Evolutionary conservation across 768 basidiomycete species (phyloP).

Genomic region (Gyrodon lividus): DNA sequence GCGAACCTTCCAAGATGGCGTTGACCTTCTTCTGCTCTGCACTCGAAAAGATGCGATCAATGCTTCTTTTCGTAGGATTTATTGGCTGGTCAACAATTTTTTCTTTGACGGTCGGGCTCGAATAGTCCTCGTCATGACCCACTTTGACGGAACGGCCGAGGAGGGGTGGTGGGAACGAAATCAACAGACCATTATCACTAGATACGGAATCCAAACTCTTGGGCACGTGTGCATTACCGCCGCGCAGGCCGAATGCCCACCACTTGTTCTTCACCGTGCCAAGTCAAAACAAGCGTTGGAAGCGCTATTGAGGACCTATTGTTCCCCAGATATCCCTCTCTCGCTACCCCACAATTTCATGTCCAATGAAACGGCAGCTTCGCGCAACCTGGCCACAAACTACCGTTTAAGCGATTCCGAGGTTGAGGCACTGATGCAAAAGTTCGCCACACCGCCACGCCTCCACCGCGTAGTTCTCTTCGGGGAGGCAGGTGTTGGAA

Average conservation of each 20-base stretch:
- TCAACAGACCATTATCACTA: constrained; percentile 16
- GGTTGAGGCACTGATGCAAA: constrained; percentile 12
- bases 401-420: constrained; percentile 12
- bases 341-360: constrained; percentile 18
- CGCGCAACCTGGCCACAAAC: constrained; percentile 7
- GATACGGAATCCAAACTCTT: constrained; percentile 10
- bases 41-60: constrained; percentile 40
- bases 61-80: constrained; percentile 35
- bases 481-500: constrained; percentile 40
- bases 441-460: constrained; percentile 11
- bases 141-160: constrained; percentile 32
- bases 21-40: constrained; percentile 41
- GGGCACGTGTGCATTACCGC: constrained; percentile 22
- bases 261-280: background rate
- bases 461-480: constrained; percentile 36
- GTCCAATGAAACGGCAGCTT: background rate
- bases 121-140: constrained; percentile 38
- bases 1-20: constrained; percentile 31
- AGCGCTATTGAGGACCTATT: constrained; percentile 8
- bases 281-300: constrained; percentile 15
- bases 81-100: constrained; percentile 36
- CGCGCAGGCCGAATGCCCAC: constrained; percentile 1
- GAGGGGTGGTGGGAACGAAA: constrained; percentile 41
- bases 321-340: constrained; percentile 1
- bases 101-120: constrained; percentile 38